A percentile compares a stretch with the other conserved stretches of the same genome.
phyloP scores from a whole-genome alignment of 345 rosid species.

The Linum tenue region DNA sequence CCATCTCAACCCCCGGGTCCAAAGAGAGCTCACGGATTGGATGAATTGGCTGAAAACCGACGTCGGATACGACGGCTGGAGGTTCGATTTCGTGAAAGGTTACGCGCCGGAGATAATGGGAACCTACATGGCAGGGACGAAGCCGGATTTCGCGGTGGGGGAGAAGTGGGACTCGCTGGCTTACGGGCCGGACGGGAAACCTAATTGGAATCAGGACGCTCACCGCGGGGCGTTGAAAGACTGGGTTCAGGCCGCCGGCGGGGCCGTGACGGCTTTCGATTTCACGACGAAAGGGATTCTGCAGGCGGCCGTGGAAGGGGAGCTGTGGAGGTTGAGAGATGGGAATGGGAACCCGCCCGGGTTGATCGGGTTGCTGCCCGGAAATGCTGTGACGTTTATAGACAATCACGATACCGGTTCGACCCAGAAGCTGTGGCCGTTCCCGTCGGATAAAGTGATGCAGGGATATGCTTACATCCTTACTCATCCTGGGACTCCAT shows the following conservation, averaged over 20 bases:
- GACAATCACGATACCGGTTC: slow-evolving; percentile 84
- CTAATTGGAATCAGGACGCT: slow-evolving; percentile 36
- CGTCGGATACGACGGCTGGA: slow-evolving; percentile 68
- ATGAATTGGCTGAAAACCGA: slow-evolving; percentile 82
- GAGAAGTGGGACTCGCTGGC: slow-evolving; percentile 64
- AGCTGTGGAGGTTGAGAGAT: slow-evolving; percentile 67
- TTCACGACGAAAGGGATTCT: slow-evolving; percentile 83
- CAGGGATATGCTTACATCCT: slow-evolving; percentile 82
- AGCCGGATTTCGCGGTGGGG: slow-evolving; percentile 66
- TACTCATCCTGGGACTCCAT: slow-evolving; percentile 74
- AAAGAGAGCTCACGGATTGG: slow-evolving; percentile 68
- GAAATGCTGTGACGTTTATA: slow-evolving; percentile 67
- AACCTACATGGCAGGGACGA: slow-evolving; percentile 37
- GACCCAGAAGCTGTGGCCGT: slow-evolving; percentile 49
- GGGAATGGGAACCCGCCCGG: slow-evolving; percentile 68
- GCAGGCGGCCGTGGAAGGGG: slow-evolving; percentile 65
- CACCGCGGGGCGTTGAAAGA: slow-evolving; percentile 46
- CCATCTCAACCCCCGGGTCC: slow-evolving; percentile 60
- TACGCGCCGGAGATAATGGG: slow-evolving; percentile 53
- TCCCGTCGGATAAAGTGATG: slow-evolving; percentile 79
- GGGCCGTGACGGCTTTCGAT: slow-evolving; percentile 61
- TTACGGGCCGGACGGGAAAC: slow-evolving; percentile 47
- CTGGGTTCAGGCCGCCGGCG: slow-evolving; percentile 61
- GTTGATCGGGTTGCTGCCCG: slow-evolving; percentile 57
- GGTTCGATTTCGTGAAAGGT: slow-evolving; percentile 64